Conservation (phyloP, 768 basidiomycete genomes). For the Lactarius pseudohatsudake region DNA sequence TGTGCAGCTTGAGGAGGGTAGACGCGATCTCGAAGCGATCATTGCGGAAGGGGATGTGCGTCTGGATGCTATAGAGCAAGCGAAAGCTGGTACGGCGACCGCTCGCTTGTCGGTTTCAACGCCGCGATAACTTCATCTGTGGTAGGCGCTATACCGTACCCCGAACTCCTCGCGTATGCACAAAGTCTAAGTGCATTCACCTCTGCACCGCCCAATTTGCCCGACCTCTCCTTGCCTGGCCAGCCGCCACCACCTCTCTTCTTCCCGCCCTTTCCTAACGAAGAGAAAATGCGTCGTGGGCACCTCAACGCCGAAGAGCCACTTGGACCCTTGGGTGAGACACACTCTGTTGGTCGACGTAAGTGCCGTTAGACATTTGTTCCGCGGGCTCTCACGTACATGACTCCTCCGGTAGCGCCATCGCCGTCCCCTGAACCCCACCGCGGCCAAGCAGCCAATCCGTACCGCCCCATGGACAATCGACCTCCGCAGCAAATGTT, state of each 20-base stretch:
- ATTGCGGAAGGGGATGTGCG: conserved; percentile 76
- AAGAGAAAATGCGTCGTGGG: conserved; percentile 87
- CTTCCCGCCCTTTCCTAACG: conserved; percentile 89
- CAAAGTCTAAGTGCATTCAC: conserved; percentile 84
- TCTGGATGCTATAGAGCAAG: conserved; percentile 65
- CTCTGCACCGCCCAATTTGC: conserved; percentile 86
- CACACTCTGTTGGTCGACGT: conserved; percentile 78
- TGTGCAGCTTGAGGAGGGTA: conserved; percentile 60
- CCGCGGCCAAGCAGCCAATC: conserved; percentile 53
- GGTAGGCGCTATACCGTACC: conserved; percentile 75
- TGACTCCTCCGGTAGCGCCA: conserved; percentile 45
- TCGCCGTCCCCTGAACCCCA: conserved; percentile 56
- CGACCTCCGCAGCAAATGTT: conserved; percentile 62
- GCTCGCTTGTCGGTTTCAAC: conserved; percentile 2
- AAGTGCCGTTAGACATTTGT: conserved; percentile 31
- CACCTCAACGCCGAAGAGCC: conserved; percentile 79
- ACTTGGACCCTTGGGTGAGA: conserved; percentile 75
- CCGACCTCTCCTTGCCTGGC: conserved; percentile 65
- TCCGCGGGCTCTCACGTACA: conserved; percentile 15
- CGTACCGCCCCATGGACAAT: conserved; percentile 70
- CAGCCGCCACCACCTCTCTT: conserved; percentile 77
- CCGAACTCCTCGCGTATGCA: conserved; percentile 80
- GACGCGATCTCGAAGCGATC: conserved; percentile 64
- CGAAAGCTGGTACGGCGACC: conserved; percentile 61
- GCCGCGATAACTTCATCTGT: not conserved